Evolutionary conservation across 352 stramenopile species (phyloP).

Genomic region (Thalassiosira hispida): DNA sequence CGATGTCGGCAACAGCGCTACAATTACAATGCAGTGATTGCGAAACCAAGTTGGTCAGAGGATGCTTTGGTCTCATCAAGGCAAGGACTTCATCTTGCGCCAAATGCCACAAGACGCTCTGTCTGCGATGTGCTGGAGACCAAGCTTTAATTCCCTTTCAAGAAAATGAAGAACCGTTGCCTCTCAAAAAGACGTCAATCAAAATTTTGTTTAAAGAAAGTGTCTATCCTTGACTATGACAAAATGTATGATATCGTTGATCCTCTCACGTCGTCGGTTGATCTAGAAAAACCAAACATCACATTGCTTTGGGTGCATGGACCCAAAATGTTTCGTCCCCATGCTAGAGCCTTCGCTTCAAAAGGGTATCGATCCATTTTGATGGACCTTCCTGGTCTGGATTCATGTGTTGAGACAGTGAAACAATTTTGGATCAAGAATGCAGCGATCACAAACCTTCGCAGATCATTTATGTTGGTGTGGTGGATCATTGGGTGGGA

Average conservation of each 20-base stretch:
- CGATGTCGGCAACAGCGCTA: neutral
- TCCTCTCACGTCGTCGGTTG: neutral
- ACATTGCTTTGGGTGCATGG: slow-evolving; percentile 61
- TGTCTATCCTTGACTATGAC: slow-evolving; percentile 57
- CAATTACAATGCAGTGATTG: slow-evolving; percentile 38
- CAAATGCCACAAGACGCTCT: slow-evolving; percentile 27
- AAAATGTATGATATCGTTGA: slow-evolving; percentile 59
- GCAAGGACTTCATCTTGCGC: neutral
- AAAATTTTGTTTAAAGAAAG: slow-evolving; percentile 55
- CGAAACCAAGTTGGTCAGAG: slow-evolving; percentile 1
- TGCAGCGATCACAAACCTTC: slow-evolving; percentile 29
- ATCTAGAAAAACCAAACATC: slow-evolving; percentile 16
- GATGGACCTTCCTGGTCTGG: slow-evolving; percentile 62
- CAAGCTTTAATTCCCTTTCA: slow-evolving; percentile 43
- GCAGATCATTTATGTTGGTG: slow-evolving; percentile 63
- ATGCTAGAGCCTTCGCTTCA: slow-evolving; percentile 37
- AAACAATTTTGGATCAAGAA: slow-evolving; percentile 47
- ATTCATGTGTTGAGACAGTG: slow-evolving; percentile 49
- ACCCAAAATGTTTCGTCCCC: slow-evolving; percentile 52
- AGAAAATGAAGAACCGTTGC: slow-evolving; percentile 9
- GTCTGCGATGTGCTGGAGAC: slow-evolving; percentile 26
- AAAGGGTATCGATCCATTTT: slow-evolving; percentile 59
- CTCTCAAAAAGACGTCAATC: slow-evolving; percentile 43
- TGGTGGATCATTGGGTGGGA: slow-evolving; percentile 52
- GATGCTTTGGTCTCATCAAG: slow-evolving; percentile 22